Evolutionary conservation across 2,329 filamentous ascomycete genomes (phyloP), one percentile per base, ranked within the genome.

Genomic region (Botrytis byssoidea): DNA sequence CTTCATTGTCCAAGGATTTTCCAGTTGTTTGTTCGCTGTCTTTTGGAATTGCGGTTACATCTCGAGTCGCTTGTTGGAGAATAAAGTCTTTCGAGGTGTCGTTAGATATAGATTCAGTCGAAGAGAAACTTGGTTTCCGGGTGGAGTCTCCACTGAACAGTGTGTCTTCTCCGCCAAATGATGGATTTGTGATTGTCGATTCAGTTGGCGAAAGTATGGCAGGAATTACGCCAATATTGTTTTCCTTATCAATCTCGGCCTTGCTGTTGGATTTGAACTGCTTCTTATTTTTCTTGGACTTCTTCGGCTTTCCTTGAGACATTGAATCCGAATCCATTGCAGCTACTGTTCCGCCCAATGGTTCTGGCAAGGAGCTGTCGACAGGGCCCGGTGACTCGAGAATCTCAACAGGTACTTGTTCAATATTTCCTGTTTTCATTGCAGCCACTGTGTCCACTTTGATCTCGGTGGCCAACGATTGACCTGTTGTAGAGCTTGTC

Each of bases 101-200:
- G 20, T 37, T 46, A 42, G 44, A 29, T 59, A 70, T 18, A 18
- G 61, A 65, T 8, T 68, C 48, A 9, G 40, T 64, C 3, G 42
- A 71, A 18, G 60, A 55, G 9, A 75, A 2, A 71, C 74, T 77
- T 44, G 44, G 69, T n/a, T 76, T 75, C 20, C 74, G 71, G 69
- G 71, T 75, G 0, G 74, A 74, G 18, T 48, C 29, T n/a, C 32
- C 60, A 46, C 74, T 76, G 32, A 74, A 75, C 2, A 74, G 75
- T 7, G 48, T 72, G 16, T 74, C 74, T 32, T 65, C 69, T 22
- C 71, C 75, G 20, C n/a, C 8, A 25, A 37, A 16, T 32, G 67
- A 70, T 25, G 25, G 22, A 29, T 29, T 69, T 22, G 68, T 55
- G 29, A 25, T 25, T 57, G 61, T 46, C 10, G 63, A 72, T 20